Base-by-base conservation (phyloP, 768 basidiomycete genomes). In the Tricholomella constricta region DNA sequence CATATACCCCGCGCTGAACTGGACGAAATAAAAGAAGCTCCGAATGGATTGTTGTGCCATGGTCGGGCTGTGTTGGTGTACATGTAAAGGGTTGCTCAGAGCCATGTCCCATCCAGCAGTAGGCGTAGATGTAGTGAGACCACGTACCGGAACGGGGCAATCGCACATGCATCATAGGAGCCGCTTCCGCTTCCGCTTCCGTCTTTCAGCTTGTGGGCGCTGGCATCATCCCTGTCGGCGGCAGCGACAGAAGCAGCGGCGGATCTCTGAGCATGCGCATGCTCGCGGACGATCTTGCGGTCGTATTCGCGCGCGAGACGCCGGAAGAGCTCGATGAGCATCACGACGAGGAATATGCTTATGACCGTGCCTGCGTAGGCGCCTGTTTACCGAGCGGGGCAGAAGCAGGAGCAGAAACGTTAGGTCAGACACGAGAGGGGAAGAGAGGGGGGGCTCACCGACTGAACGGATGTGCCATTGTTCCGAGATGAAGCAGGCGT, bases 401-500 rank as follows among this genome's bases (percentile, higher is more conserved):
- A 31, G 38, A 6, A 26, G n/a, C 14, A 27, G 15, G 14, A 5
- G 17, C 4, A n/a, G n/a, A n/a, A n/a, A n/a, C n/a, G n/a, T n/a
- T n/a, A n/a, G n/a, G n/a, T n/a, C n/a, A n/a, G n/a, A n/a, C 14
- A 44, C 7, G 14, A 14, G 26, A 2, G 11, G 23, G 26, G 10
- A 15, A 26, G 17, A 2, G 14, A 29, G 29, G 25, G 19, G 19
- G 6, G 4, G 29, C 43, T 27, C 43, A 15, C 43, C 45, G 23
- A 46, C 45, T 17, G 45, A 34, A n/a, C 31, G 45, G 45, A 46
- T 34, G 19, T 46, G 45, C 45, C 45, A 46, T n/a, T 46, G 45
- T 15, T 14, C 19, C 4, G 45, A 46, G 34, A 46, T 19, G 34
- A 46, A 46, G 23, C 45, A 46, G 5, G 45, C 45, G 19, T 46